Evolutionary conservation across 305 asterid species (phyloP), one percentile per base, ranked within the genome.

Genomic region (Petunia hybrid): DNA sequence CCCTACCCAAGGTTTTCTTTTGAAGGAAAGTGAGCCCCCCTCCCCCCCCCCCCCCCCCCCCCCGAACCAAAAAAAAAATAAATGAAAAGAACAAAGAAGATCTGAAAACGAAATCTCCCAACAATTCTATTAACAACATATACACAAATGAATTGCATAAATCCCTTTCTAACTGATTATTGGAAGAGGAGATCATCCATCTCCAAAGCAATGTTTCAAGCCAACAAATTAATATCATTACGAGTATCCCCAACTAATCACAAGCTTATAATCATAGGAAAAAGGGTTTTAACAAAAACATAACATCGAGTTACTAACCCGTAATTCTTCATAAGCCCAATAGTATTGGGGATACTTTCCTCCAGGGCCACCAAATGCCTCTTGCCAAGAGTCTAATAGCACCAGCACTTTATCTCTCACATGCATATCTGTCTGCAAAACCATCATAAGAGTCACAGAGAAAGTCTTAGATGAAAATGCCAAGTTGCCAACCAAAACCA

Each of bases 241-340:
- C 48, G 31, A 75, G 79, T 55, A 75, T 75, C 53, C 38, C 39
- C 53, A 39, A 53, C 51, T 39, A 79, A 55, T 45, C 48, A 80
- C 82, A 53, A 53, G 14, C 82, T 69, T 80, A 71, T 40, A 71
- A 53, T 43, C 76, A 55, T 40, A 35, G 31, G 31, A 56, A 53
- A 55, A 40, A 75, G 14, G 42, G 51, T 53, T 67, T 80, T 43
- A 51, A 55, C 56, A 43, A 43, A 31, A 40, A 67, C 38, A 13
- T 40, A 3, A 22, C 16, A 67, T 55, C 42, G 3, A 80, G 51
- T 39, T 69, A 80, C 82, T 88, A 85, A 95, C 99, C 93, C 95
- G 89, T 77, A 97, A 80, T 71, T 95, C 99, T 80, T 97, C 99
- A n/a, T 91, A 97, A 60, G 97, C 99, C 92, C 90, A 87, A 88